Conservation (phyloP, 2,329 filamentous ascomycete genomes). For the Aspergillus uvarum region DNA sequence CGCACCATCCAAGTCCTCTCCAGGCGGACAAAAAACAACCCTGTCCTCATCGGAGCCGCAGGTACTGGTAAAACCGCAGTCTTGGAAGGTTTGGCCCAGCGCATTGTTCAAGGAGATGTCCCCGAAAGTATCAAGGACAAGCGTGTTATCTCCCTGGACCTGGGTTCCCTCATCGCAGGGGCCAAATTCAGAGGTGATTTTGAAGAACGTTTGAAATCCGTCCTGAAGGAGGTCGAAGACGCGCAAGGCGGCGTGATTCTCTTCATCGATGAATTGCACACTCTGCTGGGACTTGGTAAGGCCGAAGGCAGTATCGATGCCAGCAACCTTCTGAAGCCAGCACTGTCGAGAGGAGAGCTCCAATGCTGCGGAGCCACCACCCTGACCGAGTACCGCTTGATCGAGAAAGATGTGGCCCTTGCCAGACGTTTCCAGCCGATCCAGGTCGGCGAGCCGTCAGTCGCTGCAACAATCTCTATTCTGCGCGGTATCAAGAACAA, state of each 20-base stretch:
- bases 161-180: conserved; percentile 90
- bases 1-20: conserved; percentile 93
- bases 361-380: conserved; percentile 97
- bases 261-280: conserved; percentile 94
- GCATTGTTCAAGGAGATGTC: conserved; percentile 89
- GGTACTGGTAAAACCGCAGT: conserved; percentile 95
- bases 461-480: conserved; percentile 92
- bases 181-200: conserved; percentile 96
- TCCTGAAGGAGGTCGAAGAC: conserved; percentile 86
- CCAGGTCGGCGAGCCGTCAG: conserved; percentile 83
- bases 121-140: conserved; percentile 97
- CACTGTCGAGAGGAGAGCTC: conserved; percentile 85
- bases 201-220: conserved; percentile 87
- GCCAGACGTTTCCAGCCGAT: conserved; percentile 94
- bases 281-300: conserved; percentile 85
- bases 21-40: conserved; percentile 91
- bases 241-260: conserved; percentile 87
- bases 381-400: conserved; percentile 83
- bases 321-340: conserved; percentile 90
- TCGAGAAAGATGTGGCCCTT: conserved; percentile 93
- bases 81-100: conserved; percentile 81
- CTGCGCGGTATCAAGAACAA: conserved; percentile 94
- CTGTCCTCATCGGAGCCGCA: conserved; percentile 86
- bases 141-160: conserved; percentile 78
- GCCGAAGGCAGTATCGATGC: conserved; percentile 96